Conservation (phyloP, 768 basidiomycete species). For the Macrolepiota albuminosa region DNA sequence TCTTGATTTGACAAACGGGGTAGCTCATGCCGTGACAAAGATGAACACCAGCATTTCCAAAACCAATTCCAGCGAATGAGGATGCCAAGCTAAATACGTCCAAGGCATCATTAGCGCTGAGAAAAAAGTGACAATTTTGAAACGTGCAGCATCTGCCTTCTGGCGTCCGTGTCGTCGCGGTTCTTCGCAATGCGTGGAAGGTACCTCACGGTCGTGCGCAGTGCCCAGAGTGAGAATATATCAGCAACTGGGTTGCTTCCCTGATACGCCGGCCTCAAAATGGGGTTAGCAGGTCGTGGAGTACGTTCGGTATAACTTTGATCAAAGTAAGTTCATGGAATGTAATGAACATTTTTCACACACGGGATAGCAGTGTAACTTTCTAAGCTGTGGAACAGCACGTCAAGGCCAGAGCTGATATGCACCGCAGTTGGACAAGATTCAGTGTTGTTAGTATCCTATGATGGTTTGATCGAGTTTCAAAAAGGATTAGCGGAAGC, state of each 20-base stretch:
- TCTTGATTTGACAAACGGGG: slow-evolving; percentile 46
- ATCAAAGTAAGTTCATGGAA: not conserved
- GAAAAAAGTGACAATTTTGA: not conserved
- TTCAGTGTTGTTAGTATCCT: slow-evolving; percentile 88
- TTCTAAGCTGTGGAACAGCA: slow-evolving; percentile 94
- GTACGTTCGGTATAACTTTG: slow-evolving; percentile 82
- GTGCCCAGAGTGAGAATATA: slow-evolving; percentile 93
- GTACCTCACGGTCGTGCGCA: slow-evolving; percentile 83
- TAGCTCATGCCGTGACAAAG: slow-evolving; percentile 89
- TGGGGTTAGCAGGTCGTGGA: slow-evolving; percentile 87
- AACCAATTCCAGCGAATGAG: slow-evolving; percentile 93
- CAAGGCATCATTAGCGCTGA: not conserved
- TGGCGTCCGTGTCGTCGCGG: slow-evolving; percentile 73
- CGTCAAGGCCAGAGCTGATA: slow-evolving; percentile 92
- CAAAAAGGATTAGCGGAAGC: not conserved
- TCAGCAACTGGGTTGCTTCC: slow-evolving; percentile 94
- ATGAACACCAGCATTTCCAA: slow-evolving; percentile 91
- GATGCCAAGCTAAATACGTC: slow-evolving; percentile 62
- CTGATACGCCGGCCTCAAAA: slow-evolving; percentile 88
- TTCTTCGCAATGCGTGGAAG: slow-evolving; percentile 85
- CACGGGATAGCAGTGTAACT: slow-evolving; percentile 93
- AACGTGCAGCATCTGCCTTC: slow-evolving; percentile 81
- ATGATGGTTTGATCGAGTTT: not conserved
- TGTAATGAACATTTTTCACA: slow-evolving; percentile 28
- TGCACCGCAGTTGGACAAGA: slow-evolving; percentile 90